A percentile compares a stretch with the other conserved stretches of the same genome.
Conservation (phyloP, 257 asterid species). For the Euphrasia confusa region DNA sequence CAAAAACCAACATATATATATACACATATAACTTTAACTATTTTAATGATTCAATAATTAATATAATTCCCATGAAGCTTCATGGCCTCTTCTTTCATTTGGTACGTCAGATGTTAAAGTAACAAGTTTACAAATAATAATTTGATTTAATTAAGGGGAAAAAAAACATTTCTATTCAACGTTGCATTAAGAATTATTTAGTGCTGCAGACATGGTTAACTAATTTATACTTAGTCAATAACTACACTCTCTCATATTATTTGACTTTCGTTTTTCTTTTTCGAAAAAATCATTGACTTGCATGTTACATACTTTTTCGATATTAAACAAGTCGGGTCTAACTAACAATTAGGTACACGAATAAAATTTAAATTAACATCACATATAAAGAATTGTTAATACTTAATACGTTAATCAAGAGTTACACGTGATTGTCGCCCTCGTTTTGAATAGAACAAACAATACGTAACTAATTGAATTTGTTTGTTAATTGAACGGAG, state of each 20-base stretch:
- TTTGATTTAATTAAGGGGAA: not conserved
- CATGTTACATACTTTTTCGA: not conserved
- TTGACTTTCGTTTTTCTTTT: not conserved
- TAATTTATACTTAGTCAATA: not conserved
- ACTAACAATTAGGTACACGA: not conserved
- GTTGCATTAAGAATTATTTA: not conserved
- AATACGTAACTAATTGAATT: too few species aligned
- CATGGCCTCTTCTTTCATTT: not conserved
- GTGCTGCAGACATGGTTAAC: not conserved
- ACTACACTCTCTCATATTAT: not conserved
- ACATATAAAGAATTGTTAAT: too few species aligned
- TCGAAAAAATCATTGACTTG: not conserved
- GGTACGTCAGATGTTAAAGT: not conserved
- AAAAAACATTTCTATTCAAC: not conserved
- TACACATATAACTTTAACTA: not conserved
- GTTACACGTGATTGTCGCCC: too few species aligned
- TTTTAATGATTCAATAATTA: not conserved
- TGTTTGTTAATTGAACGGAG: too few species aligned
- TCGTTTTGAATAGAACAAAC: too few species aligned
- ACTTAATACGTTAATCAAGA: too few species aligned
- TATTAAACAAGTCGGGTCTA: not conserved
- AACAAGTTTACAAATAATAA: not conserved
- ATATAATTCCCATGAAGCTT: not conserved
- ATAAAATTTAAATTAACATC: too few species aligned
- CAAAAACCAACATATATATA: not conserved